These are phyloP conservation scores for Suhomyces pyralidae DNA, from an alignment of 805 yeast genomes.

Conservation along the genomic window DNA sequence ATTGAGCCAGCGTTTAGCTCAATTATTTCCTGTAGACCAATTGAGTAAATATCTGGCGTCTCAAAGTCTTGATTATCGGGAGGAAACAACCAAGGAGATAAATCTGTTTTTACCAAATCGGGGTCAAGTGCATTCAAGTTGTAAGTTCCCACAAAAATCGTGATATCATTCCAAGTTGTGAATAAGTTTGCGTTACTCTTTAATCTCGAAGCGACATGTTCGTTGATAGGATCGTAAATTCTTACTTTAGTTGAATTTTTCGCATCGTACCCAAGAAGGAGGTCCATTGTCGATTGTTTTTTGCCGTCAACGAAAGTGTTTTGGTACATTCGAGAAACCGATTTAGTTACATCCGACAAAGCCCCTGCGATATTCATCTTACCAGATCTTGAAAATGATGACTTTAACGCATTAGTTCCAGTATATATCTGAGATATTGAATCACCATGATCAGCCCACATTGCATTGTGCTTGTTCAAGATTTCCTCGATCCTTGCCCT, in stretches of 20 bases:
- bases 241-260: slow-evolving; percentile 62
- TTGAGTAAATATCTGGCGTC: slow-evolving; percentile 76
- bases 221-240: slow-evolving; percentile 85
- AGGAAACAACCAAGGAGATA: slow-evolving; percentile 83
- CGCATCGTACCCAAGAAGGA: slow-evolving; percentile 76
- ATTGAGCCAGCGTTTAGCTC: slow-evolving; percentile 92
- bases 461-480: slow-evolving; percentile 25
- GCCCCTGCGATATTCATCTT: slow-evolving; percentile 97
- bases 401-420: slow-evolving; percentile 82
- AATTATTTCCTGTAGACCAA: slow-evolving; percentile 92
- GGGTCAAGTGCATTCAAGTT: slow-evolving; percentile 74
- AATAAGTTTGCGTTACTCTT: slow-evolving; percentile 48
- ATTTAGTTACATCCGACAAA: slow-evolving; percentile 93
- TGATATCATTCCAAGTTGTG: slow-evolving; percentile 57
- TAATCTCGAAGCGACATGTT: slow-evolving; percentile 70
- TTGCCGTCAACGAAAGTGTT: slow-evolving; percentile 92
- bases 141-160: slow-evolving; percentile 78
- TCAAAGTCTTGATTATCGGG: slow-evolving; percentile 35
- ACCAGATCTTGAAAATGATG: slow-evolving; percentile 91
- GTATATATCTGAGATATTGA: slow-evolving; percentile 59
- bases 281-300: slow-evolving; percentile 86
- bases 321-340: slow-evolving; percentile 91
- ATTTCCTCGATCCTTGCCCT: slow-evolving; percentile 45
- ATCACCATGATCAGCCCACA: slow-evolving; percentile 72
- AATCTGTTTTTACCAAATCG: slow-evolving; percentile 48